phyloP scores from a whole-genome alignment of 257 asterid genomes.

The Plectranthus barbatus region DNA sequence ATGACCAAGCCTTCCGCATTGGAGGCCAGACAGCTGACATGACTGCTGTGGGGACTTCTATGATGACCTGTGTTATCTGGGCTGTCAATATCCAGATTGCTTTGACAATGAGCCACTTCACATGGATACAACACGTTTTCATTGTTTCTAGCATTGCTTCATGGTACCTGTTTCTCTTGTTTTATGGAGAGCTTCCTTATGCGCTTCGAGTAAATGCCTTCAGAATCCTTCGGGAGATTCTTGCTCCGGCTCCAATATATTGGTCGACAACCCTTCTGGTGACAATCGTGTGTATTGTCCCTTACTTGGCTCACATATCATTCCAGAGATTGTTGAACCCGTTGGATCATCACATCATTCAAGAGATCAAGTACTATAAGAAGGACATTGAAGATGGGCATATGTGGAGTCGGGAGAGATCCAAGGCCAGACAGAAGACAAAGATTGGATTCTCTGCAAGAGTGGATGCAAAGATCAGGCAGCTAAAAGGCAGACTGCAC shows the following conservation, averaged over 20 bases:
- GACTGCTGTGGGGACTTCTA: constrained; percentile 73
- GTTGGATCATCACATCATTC: constrained; percentile 89
- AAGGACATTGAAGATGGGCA: constrained; percentile 72
- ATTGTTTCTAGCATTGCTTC: constrained; percentile 60
- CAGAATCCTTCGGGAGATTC: constrained; percentile 48
- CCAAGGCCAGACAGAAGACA: constrained; percentile 66
- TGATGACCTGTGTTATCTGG: constrained; percentile 93
- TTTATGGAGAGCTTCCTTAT: constrained; percentile 48
- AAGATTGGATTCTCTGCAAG: constrained; percentile 90
- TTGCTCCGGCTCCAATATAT: constrained; percentile 83
- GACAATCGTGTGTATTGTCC: constrained; percentile 56
- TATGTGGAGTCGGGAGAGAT: constrained; percentile 79
- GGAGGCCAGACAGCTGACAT: constrained; percentile 90
- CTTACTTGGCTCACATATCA: constrained; percentile 70
- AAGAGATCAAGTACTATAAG: constrained; percentile 73
- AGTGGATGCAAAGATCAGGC: constrained; percentile 87
- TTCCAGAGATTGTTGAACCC: constrained; percentile 74
- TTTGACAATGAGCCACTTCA: constrained; percentile 84
- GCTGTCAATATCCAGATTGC: constrained; percentile 87
- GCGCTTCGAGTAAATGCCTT: constrained; percentile 41
- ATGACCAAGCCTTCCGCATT: constrained; percentile 76
- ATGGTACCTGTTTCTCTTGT: constrained; percentile 75
- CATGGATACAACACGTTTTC: constrained; percentile 83
- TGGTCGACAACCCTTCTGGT: constrained; percentile 77
- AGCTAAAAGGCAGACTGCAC: constrained; percentile 54